phyloP scores from a whole-genome alignment of 108 stramenopile species.

The Cyclotella kingstonii region DNA sequence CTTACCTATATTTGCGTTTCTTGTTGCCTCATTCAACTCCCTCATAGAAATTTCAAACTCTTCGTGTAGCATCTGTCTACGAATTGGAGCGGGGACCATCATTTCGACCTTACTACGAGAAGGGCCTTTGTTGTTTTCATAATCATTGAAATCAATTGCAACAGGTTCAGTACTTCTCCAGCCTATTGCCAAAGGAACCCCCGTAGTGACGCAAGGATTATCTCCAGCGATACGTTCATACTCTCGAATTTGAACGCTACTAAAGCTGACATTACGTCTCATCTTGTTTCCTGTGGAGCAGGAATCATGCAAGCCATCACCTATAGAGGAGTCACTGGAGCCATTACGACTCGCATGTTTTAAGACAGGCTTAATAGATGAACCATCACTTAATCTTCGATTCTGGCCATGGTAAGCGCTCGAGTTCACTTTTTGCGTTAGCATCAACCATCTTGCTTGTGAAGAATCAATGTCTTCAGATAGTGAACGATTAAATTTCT shows the following conservation, averaged over 20 bases:
- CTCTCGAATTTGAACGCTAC: constrained; percentile 32
- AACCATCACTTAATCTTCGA: no score
- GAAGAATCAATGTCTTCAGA: no score
- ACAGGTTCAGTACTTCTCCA: constrained; percentile 54
- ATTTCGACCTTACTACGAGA: constrained; percentile 45
- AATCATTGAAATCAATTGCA: constrained; percentile 29
- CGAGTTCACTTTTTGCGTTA: no score
- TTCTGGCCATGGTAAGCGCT: no score
- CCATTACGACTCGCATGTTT: no score
- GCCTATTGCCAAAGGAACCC: constrained; percentile 48
- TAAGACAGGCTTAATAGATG: no score
- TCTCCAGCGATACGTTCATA: constrained; percentile 54
- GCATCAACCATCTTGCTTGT: no score
- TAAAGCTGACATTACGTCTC: constrained; percentile 26
- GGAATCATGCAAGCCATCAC: no score
- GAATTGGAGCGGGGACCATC: constrained; percentile 39
- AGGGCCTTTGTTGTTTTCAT: constrained; percentile 36
- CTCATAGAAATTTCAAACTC: constrained; percentile 28
- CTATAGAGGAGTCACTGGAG: no score
- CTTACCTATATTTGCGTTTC: constrained; percentile 31
- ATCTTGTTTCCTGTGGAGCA: no score
- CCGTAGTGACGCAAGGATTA: constrained; percentile 44
- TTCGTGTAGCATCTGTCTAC: constrained; percentile 35
- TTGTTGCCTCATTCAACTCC: constrained; percentile 35
- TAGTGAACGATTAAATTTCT: no score